Base-by-base conservation (phyloP, 164 flowering plant species). In the Sextonia rubra region DNA sequence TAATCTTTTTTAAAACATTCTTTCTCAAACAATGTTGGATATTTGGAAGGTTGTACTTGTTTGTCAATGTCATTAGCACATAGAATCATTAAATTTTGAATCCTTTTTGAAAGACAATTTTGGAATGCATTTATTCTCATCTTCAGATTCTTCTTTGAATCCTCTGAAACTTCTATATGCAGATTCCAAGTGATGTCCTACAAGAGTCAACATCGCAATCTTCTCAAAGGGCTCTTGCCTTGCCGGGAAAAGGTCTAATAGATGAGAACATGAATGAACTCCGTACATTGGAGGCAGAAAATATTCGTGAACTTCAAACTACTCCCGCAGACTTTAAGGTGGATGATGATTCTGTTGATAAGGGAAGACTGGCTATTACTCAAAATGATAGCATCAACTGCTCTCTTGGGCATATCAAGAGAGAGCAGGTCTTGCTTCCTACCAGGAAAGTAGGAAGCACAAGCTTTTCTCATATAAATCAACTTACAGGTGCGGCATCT, bases 231-330 rank as follows among this genome's bases (percentile, higher is more conserved):
- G 55, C 44, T 24, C n/a, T 68, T 37, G 3, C 27, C 47, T 60
- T 60, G 60, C 69, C 56, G n/a, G 47, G 63, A 30, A 75, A 68
- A 61, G 60, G 49, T 26, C 29, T 69, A 20, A 76, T 4, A 55
- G 75, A 81, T 71, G 88, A 85, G 74, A 87, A 80, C 47, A 80
- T 75, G 65, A 79, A 78, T 80, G 86, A 77, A 56, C 70, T 69
- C 64, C 79, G 76, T 52, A 70, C 74, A 25, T 69, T 80, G 15
- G 60, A 68, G 64, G 73, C 66, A 68, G 75, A 74, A 65, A 74
- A 78, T 66, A 76, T 63, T 49, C 47, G 82, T 68, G 82, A 78
- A 67, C 69, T 72, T 55, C 79, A 56, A 30, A 75, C 79, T 1
- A 52, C 77, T 68, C 72, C 85, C 68, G 32, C 68, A 24, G 86